Evolutionary conservation across 179 eudicot genomes (phyloP), one percentile per base, ranked within the genome.

Genomic region (Carnegiea gigantea): DNA sequence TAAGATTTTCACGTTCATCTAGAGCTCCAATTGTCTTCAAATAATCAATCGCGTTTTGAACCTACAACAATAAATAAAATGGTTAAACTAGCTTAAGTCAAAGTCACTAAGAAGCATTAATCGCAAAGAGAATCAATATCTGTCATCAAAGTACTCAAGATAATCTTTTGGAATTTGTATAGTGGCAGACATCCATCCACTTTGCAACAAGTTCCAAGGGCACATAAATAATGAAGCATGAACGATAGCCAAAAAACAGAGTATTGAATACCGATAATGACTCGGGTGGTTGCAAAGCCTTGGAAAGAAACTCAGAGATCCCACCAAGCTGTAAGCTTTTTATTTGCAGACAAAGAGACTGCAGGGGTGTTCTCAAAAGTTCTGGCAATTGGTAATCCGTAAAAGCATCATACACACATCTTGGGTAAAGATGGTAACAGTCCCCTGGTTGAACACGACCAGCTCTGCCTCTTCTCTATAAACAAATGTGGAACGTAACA

Each of bases 391-490:
- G 96, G 88, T 92, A 92, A 83, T 92, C 96, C 75, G 88, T 87
- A 79, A 92, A 92, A 77, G 90, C 88, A 80, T 91, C 90, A 88
- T 92, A 87, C 38, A 92, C 96, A 81, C 90, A 88, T 80, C 87
- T 84, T 28, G 93, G 96, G 81, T 92, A 92, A 60, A 92, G 90
- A 87, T 89, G 96, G 77, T 86, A 92, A 80, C 92, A 91, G 85
- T 92, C 96, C 40, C 96, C 96, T 3, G 96, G 88, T 82, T 91
- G 96, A 72, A 92, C 93, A 83, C 96, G 96, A 8, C 96, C 96
- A 81, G 93, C 96, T 83, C 96, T 86, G 51, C 96, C 93, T 89
- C 86, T 89, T 87, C 93, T 90, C 93, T 92, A 80, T 20, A 77
- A 59, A 65, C 46, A 70, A 30, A 71, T 44, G 30, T 12, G 40